Evolutionary conservation across 345 rosid genomes (phyloP).

Genomic region (Lepidium africanum): DNA sequence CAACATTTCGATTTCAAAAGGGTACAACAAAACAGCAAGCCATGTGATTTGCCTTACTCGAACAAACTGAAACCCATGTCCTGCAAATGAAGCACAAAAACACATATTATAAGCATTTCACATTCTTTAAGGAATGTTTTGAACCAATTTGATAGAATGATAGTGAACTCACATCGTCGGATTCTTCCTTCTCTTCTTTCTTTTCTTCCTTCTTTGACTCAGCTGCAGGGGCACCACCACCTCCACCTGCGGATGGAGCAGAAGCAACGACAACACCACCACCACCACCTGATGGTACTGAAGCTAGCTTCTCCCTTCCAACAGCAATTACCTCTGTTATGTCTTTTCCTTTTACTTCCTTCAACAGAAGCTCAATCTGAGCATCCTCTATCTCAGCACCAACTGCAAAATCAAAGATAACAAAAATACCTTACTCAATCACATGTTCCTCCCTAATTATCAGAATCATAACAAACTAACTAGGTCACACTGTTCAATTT

Average conservation of each 20-base stretch:
- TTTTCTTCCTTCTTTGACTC: conserved; percentile 78
- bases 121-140: too few relatives aligned
- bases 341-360: conserved; percentile 64
- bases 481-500: too few relatives aligned
- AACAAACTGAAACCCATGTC: conserved; percentile 62
- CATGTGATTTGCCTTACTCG: conserved; percentile 24
- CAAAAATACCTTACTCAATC: not conserved
- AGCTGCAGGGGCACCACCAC: conserved; percentile 34
- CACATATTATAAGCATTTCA: not conserved
- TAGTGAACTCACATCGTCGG: conserved; percentile 54
- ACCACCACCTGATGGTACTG: conserved; percentile 55
- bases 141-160: not conserved
- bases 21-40: not conserved
- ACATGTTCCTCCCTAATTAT: not conserved
- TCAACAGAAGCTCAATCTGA: conserved; percentile 51
- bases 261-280: conserved; percentile 38
- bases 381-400: conserved; percentile 63
- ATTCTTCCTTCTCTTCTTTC: conserved; percentile 69
- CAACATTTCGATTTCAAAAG: conserved; percentile 7
- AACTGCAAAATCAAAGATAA: conserved; percentile 30
- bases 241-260: conserved; percentile 28
- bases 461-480: not conserved
- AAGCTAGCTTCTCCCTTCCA: conserved; percentile 79
- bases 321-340: conserved; percentile 68
- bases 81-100: conserved; percentile 27